Conservation (phyloP, 1,284 basidiomycete genomes). For the Ustilago shanxiensis region DNA sequence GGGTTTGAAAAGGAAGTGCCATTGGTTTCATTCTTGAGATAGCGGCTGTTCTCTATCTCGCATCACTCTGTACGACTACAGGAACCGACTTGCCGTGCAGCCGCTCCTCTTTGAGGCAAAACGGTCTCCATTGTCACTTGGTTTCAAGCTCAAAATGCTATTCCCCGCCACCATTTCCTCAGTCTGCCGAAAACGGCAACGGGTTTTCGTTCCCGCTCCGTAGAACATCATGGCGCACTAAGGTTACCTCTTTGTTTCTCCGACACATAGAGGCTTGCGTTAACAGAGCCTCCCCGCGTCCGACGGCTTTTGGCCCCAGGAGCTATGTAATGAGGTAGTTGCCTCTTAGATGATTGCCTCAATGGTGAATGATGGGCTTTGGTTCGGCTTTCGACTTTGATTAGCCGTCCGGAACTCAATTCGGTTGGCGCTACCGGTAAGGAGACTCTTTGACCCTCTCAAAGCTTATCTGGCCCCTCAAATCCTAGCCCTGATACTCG, state of each 20-base stretch:
- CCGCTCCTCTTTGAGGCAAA: background rate
- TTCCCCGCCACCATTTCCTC: too few relatives aligned
- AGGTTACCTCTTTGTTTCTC: background rate
- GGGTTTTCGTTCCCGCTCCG: constrained; percentile 3
- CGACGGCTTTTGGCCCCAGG: background rate
- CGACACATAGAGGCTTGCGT: background rate
- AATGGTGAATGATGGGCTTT: background rate
- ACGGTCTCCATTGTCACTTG: too few relatives aligned
- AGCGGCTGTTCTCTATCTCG: background rate
- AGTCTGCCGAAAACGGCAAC: background rate
- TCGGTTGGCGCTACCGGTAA: background rate
- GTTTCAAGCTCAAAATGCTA: too few relatives aligned
- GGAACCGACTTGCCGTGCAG: background rate
- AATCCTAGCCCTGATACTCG: background rate
- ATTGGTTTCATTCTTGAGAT: constrained; percentile 2
- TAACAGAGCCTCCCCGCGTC: background rate
- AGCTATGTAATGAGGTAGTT: background rate
- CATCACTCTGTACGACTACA: background rate
- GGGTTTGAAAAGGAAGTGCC: background rate
- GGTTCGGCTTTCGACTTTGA: constrained; percentile 8
- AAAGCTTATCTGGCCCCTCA: background rate
- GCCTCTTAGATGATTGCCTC: too few relatives aligned
- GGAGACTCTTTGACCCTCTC: background rate
- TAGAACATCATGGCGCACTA: constrained; percentile 1
- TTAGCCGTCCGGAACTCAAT: constrained; percentile 7